Evolutionary conservation across 352 stramenopile species (phyloP), one percentile per base, ranked within the genome.

Genomic region (Phytophthora idaei): DNA sequence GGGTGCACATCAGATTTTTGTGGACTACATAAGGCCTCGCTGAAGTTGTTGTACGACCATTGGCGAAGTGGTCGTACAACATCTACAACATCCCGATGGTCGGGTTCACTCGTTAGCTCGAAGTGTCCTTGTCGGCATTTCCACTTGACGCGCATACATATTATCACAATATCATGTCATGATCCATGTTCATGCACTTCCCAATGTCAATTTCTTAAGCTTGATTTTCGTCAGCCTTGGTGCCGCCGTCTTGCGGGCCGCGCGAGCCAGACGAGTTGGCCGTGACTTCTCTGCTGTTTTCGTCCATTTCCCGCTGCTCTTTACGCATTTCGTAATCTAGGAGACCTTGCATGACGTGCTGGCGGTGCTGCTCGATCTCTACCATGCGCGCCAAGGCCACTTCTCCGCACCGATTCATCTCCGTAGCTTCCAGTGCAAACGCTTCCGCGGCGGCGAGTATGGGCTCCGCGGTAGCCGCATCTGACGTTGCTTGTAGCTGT

Each of bases 321-420:
- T 90, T 91, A 21, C 83, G 82, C 17, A 87, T 68, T 45, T 80
- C 77, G 65, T 83, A 78, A 47, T 89, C 73, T 42, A 90, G 29
- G 6, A 93, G 69, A 29, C 76, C 82, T 46, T 90, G 75, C 72
- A 83, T 81, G 31, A 91, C 78, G 27, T 87, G 71, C 17, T 89
- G 61, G 7, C 83, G 82, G 44, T 89, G 81, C 63, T 90, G 70
- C 41, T 90, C 77, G 15, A 93, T 76, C 55, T 90, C 73, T 39
- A 81, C 55, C 56, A 93, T 74, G 17, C 81, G 70, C 4, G 64
- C 69, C 55, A 90, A 64, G 7, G 80, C 71, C 10, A 72, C 47
- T 53, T 87, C 54, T 28, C 90, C 77, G 49, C 74, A 63, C 4
- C 71, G 73, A 25, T 71, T 73, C 61, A 93, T 77, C 56, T 87